phyloP scores from a whole-genome alignment of 768 basidiomycete genomes.

The Hydnomerulius pinastri region DNA sequence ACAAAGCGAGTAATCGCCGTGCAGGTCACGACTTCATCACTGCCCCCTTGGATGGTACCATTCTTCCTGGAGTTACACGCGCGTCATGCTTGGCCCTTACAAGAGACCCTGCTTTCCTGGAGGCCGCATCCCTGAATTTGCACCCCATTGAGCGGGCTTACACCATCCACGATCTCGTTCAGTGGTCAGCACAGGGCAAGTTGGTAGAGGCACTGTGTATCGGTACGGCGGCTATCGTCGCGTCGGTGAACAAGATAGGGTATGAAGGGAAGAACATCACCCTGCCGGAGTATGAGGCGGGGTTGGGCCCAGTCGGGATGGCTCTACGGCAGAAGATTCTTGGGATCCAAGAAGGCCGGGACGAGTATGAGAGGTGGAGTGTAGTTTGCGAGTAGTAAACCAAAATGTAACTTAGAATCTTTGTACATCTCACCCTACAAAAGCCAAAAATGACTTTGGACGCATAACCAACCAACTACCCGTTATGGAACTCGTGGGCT shows the following conservation, averaged over 20 bases:
- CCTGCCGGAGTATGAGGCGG: conserved; percentile 57
- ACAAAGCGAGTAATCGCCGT: background rate
- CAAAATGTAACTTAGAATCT: no score
- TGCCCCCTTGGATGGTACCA: conserved; percentile 87
- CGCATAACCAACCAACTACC: no score
- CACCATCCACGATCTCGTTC: conserved; percentile 61
- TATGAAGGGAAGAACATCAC: conserved; percentile 63
- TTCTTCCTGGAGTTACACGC: conserved; percentile 91
- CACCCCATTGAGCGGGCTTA: conserved; percentile 58
- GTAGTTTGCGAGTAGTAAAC: conserved; percentile 32
- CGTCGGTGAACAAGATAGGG: conserved; percentile 71
- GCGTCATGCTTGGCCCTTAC: conserved; percentile 79
- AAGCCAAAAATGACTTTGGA: background rate
- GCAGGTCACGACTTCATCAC: conserved; percentile 82
- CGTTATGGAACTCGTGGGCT: no score
- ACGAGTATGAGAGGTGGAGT: conserved; percentile 66
- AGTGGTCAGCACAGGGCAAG: conserved; percentile 54
- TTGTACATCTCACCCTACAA: no score
- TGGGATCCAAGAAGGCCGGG: conserved; percentile 72
- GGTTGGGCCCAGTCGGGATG: conserved; percentile 59
- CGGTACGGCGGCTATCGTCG: conserved; percentile 82
- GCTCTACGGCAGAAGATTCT: conserved; percentile 73
- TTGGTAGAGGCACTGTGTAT: conserved; percentile 84
- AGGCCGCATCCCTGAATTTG: conserved; percentile 29
- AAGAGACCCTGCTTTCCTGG: conserved; percentile 55